A percentile compares a stretch with the other conserved stretches of the same genome.
Evolutionary conservation across 1,284 basidiomycete genomes (phyloP).

Genomic region (Dichomitus squalens): DNA sequence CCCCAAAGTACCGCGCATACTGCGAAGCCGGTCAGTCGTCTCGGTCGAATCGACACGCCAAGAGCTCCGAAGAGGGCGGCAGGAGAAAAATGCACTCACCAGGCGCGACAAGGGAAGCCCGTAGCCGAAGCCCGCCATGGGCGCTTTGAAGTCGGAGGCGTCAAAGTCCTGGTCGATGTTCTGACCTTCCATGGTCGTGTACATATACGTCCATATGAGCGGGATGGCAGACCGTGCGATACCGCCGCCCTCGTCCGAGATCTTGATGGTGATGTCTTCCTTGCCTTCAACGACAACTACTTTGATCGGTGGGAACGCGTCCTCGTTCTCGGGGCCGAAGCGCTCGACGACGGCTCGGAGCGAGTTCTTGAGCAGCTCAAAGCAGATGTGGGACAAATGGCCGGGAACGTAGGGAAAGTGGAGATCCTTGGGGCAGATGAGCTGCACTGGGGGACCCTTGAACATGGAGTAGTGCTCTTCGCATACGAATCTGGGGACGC

Average conservation of each 20-base stretch:
- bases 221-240: constrained; percentile 93
- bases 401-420: constrained; percentile 96
- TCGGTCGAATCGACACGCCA: no score
- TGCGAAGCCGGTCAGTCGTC: no score
- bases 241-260: constrained; percentile 94
- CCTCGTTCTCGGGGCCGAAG: constrained; percentile 83
- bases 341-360: constrained; percentile 96
- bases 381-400: constrained; percentile 94
- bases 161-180: constrained; percentile 88
- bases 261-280: constrained; percentile 99
- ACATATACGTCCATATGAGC: constrained; percentile 99
- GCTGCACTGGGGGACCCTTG: constrained; percentile 94
- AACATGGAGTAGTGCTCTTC: constrained; percentile 98
- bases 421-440: constrained; percentile 90
- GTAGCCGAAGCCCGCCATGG: constrained; percentile 98
- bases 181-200: constrained; percentile 95
- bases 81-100: no score
- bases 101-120: constrained; percentile 89
- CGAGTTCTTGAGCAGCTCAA: constrained; percentile 99
- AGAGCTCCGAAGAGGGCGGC: no score
- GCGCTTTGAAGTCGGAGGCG: constrained; percentile 94
- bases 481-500: constrained; percentile 79
- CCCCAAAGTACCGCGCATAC: constrained; percentile 97
- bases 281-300: constrained; percentile 95
- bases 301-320: constrained; percentile 91